Base-by-base conservation (phyloP, 108 stramenopile genomes). In the Skeletonema menzelii region DNA sequence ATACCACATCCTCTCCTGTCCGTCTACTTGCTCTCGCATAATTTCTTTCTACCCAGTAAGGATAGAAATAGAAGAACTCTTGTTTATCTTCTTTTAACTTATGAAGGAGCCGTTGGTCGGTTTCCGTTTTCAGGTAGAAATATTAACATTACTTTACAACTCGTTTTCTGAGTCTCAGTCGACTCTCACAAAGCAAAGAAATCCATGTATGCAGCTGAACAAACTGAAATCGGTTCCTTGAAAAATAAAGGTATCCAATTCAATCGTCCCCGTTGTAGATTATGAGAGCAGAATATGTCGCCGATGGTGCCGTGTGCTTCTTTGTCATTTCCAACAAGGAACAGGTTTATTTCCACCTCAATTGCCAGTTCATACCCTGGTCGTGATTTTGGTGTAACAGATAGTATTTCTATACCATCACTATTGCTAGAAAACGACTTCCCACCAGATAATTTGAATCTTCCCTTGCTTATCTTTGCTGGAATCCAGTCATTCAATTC, bases 181-280 rank as follows among this genome's bases (percentile, higher is more conserved):
- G 31, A 32, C 31, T 32, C 31, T 32, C 31, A 74, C 49, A 74
- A 20, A 20, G 73, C 69, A 67, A 87, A 89, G 53, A 84, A 89
- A 46, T 84, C 80, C 30, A 89, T 56, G 42, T 85, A 31, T 27
- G 79, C 85, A 8, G 79, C 70, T 24, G 72, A 79, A 65, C 88
- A 89, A 7, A 85, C 65, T 1, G 84, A 57, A 30, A 89, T 85
- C 8, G 88, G 88, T 59, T 89, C 88, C 46, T 84, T 56, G 61
- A 78, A 87, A 62, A 89, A 87, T 3, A 86, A 85, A 8, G 34
- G 31, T 8, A 86, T 83, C 27, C 74, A 22, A 53, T 17, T 53
- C 22, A 15, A 22, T 53, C 49, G 19, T 5, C 22, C 22, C 8
- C 49, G 49, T 15, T 44, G 56, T 31, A 62, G 65, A 19, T 12